Evolutionary conservation across 345 rosid species (phyloP), one percentile per base, ranked within the genome.

Genomic region (Rhodomyrtus tomentosa): DNA sequence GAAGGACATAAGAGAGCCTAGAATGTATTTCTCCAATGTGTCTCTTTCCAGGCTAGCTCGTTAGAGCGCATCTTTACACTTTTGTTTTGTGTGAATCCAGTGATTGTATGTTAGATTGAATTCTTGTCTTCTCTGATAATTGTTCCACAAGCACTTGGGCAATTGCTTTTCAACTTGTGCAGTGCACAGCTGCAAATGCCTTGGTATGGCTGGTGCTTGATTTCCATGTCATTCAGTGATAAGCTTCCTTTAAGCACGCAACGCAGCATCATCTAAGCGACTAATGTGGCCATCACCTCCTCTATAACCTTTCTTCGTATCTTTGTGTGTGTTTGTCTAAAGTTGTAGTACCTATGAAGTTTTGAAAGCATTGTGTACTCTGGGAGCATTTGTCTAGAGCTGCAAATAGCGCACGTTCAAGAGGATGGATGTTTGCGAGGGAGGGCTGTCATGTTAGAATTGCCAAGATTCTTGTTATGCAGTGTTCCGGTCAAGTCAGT

Each of bases 181-280:
- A 87, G 84, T 38, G 83, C 88, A 73, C 85, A 82, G 27, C 84
- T 18, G 74, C 89, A 80, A 83, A 52, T 87, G n/a, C 83, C 48
- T 55, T 84, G 88, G 68, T 87, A 81, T 6, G 84, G 86, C 55
- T 82, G 55, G 40, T 27, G 50, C 82, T 82, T 42, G 25, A 84
- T 36, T 49, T 59, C 86, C 72, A 50, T 32, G 52, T 87, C 83
- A 59, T 59, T 59, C 74, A 29, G 22, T 16, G 74, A 62, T 27
- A 84, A 40, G 74, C 86, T 76, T 54, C 84, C 59, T 29, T 72
- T 74, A 53, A 55, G 81, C 27, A 76, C 81, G 32, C 87, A 54
- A 45, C 20, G 52, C 5, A 85, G 74, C 58, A 82, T n/a, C 55
- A 48, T 51, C 38, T 76, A 55, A 40, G 76, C 83, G 14, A 45